Percentiles rank a stretch among this genome's conserved stretches.
These are phyloP conservation scores for Dioszegia hungarica DNA, from an alignment of 768 basidiomycete genomes.

Conservation along the genomic window DNA sequence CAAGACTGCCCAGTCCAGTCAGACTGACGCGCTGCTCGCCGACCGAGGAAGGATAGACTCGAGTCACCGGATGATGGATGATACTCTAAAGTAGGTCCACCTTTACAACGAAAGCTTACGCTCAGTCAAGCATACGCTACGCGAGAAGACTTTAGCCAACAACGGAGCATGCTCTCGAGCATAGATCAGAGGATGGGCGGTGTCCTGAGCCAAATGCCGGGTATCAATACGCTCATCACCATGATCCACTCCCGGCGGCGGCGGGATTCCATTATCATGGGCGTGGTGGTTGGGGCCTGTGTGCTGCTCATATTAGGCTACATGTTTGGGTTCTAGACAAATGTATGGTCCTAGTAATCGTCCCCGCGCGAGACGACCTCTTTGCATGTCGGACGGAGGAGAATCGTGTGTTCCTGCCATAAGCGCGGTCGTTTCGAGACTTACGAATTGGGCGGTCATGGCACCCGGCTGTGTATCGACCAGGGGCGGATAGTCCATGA, in stretches of 20 bases:
- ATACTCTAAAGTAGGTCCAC: slow-evolving; percentile 70
- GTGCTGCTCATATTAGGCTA: slow-evolving; percentile 61
- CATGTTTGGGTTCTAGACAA: slow-evolving; percentile 46
- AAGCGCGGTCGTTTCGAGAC: slow-evolving; percentile 3
- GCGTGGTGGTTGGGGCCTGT: slow-evolving; percentile 80
- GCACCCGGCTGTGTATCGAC: slow-evolving; percentile 66
- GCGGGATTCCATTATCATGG: slow-evolving; percentile 83
- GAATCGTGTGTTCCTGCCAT: slow-evolving; percentile 52
- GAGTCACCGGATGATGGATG: slow-evolving; percentile 91
- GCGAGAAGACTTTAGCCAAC: slow-evolving; percentile 81
- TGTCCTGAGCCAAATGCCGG: slow-evolving; percentile 84
- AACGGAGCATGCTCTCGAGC: slow-evolving; percentile 66
- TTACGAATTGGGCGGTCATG: slow-evolving; percentile 78
- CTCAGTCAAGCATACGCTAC: slow-evolving; percentile 96
- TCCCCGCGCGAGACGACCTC: slow-evolving; percentile 54
- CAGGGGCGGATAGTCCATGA: slow-evolving; percentile 87
- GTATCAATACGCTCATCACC: slow-evolving; percentile 78
- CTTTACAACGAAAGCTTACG: neutral
- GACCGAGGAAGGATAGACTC: slow-evolving; percentile 87
- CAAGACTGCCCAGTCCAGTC: slow-evolving; percentile 60
- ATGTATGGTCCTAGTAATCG: too few species aligned
- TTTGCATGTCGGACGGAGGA: slow-evolving; percentile 54
- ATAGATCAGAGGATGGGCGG: slow-evolving; percentile 80
- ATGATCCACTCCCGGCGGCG: slow-evolving; percentile 91
- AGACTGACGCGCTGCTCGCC: slow-evolving; percentile 75